phyloP scores from a whole-genome alignment of 2,329 filamentous ascomycete genomes.

The Colletotrichum liaoningense region DNA sequence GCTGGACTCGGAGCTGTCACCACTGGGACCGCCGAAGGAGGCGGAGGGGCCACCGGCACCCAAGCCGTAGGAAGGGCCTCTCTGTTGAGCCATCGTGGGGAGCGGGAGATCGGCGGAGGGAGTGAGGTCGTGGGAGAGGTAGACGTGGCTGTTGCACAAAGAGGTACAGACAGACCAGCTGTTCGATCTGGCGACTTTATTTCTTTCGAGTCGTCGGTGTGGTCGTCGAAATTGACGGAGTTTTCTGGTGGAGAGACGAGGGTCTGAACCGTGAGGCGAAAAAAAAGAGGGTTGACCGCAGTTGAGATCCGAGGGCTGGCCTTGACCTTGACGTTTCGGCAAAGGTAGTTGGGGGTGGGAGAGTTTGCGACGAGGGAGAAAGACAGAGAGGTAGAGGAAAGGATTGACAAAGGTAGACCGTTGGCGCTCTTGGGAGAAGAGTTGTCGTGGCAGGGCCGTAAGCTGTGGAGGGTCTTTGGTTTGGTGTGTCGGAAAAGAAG shows the following conservation, averaged over 20 bases:
- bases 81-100: slow-evolving; percentile 36
- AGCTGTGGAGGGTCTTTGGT: neutral
- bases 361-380: slow-evolving; percentile 18
- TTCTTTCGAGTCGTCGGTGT: neutral
- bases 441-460: slow-evolving; percentile 13
- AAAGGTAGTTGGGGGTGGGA: slow-evolving; percentile 4
- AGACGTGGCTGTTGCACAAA: slow-evolving; percentile 33
- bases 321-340: slow-evolving; percentile 31
- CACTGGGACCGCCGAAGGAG: slow-evolving; percentile 34
- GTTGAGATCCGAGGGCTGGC: slow-evolving; percentile 33
- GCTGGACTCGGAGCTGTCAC: slow-evolving; percentile 66
- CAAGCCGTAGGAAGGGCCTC: slow-evolving; percentile 37
- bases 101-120: slow-evolving; percentile 4
- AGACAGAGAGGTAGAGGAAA: neutral
- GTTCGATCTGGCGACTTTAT: slow-evolving; percentile 18
- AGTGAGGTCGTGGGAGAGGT: neutral
- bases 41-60: slow-evolving; percentile 34
- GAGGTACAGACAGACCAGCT: slow-evolving; percentile 34
- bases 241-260: slow-evolving; percentile 16
- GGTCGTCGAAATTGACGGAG: slow-evolving; percentile 16
- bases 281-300: slow-evolving; percentile 28
- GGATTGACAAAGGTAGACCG: slow-evolving; percentile 23
- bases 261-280: slow-evolving; percentile 15
- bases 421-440: slow-evolving; percentile 15
- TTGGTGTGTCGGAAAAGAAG: slow-evolving; percentile 7